Conservation (phyloP, 192 early-diverging fungal genomes). For the Umbelopsis sp. region DNA sequence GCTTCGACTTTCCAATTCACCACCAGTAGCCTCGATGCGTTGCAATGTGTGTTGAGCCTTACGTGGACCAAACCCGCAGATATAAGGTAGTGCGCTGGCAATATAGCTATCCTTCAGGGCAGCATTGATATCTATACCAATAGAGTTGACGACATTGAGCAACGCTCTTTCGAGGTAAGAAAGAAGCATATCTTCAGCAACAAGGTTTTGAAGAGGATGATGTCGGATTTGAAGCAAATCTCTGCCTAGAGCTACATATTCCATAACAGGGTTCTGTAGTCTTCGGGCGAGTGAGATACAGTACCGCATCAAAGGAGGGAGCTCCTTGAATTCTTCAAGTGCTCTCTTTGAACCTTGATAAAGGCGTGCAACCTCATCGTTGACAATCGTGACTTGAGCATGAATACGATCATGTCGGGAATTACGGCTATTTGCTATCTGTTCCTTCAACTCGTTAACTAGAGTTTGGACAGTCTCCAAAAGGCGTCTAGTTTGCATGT, state of each 20-base stretch:
- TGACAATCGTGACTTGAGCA: constrained; percentile 70
- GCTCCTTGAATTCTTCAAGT: constrained; percentile 69
- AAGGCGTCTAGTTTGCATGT: constrained; percentile 72
- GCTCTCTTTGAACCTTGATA: constrained; percentile 79
- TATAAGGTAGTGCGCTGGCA: constrained; percentile 78
- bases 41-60: constrained; percentile 83
- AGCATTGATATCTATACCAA: constrained; percentile 91
- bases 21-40: constrained; percentile 51
- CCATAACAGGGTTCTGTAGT: constrained; percentile 81
- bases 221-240: constrained; percentile 67
- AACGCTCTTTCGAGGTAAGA: constrained; percentile 79
- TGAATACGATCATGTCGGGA: constrained; percentile 15
- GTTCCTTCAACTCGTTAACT: constrained; percentile 52
- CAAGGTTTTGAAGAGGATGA: constrained; percentile 74
- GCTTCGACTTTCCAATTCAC: constrained; percentile 63
- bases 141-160: constrained; percentile 80
- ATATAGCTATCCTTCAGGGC: constrained; percentile 68
- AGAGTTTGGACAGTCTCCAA: constrained; percentile 64
- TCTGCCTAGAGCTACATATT: constrained; percentile 76
- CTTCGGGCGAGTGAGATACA: constrained; percentile 81
- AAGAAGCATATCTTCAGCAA: constrained; percentile 68
- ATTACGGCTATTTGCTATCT: not conserved
- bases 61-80: constrained; percentile 90
- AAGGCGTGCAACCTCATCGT: constrained; percentile 88
- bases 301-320: constrained; percentile 77